Base-by-base conservation (phyloP, 345 rosid genomes). In the Sonneratia caseolaris region DNA sequence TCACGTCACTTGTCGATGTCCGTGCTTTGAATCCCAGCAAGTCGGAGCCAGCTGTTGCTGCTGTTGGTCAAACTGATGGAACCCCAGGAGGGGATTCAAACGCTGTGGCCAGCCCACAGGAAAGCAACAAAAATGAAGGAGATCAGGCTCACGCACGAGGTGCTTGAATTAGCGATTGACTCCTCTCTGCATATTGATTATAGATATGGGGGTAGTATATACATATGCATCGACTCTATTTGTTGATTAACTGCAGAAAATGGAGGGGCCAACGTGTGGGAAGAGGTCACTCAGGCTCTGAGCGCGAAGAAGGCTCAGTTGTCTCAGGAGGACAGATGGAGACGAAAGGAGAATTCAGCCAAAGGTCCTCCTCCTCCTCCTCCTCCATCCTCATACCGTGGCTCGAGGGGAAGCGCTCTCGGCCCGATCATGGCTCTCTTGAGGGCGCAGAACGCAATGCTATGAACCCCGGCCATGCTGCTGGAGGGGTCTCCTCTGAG, bases 361-460 rank as follows among this genome's bases (percentile, higher is more conserved):
- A 78, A 80, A 82, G 22, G 40, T 1, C 45, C 10, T 7, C 37
- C 55, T 19, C 55, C 49, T 1, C 45, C 10, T 7, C 37, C 55
- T 19, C 55, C 49, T 36, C 68, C 88, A 11, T 82, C 91, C 92
- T 84, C 92, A 24, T 84, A 76, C 80, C 87, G 81, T 87, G 92
- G 83, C 59, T 69, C 82, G 71, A 86, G 98, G 75, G 78, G 97
- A 68, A 85, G 97, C 68, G 94, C 97, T 1, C 73, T 96, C 71
- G 98, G 98, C 75, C 99, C 96, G 19, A 87, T 88, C 3, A 79
- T 92, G 88, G 89, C 91, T 35, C 75, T 86, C 71, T 80, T 96
- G 73, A 85, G 97, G 74, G 78, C 91, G 22, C 92, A 92, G 79
- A 86, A 89, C 69, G 89, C 66, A 13, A 62, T 62, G 66, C 19